Evolutionary conservation across 441 rosid species (phyloP), one percentile per base, ranked within the genome.

Genomic region (Geranium incanum): DNA sequence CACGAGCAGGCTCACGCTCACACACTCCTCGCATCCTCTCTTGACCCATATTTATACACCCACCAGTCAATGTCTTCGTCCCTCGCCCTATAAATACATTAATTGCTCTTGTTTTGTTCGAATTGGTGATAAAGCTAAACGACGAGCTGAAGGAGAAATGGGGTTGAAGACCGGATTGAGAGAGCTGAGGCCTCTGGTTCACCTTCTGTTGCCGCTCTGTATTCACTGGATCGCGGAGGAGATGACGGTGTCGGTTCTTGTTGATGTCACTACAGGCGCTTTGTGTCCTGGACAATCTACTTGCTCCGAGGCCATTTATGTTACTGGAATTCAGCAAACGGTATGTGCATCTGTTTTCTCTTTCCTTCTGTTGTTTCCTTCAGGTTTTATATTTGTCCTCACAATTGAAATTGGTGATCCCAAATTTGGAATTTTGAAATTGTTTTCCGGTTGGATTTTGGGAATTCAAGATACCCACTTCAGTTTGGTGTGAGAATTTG

Each of bases 221-320:
- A 68, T 84, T 16, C 87, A 84, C 66, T 86, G 89, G 89, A 70
- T 77, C 37, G 89, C 86, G 0, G 89, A 82, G 81, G 81, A 78
- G 78, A 86, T 86, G 89, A 86, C 89, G 13, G 87, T 86, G 70
- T 86, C 89, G 52, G 85, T 86, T 69, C 86, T 84, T 69, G 86
- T 86, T 71, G 89, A 86, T 78, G 82, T 86, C 70, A 74, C 79
- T 23, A 80, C 87, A 55, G 69, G 36, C 69, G 87, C 87, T 36
- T 75, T 86, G 19, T 86, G 87, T 74, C 87, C 89, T 23, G 84
- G 82, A 6, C 72, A 73, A 6, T 70, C 81, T 23, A 78, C 87
- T 52, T 86, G 89, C 36, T 70, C 87, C 7, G 66, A 84, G 71
- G 87, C 85, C 75, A 84, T 86, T 69, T 86, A 84, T 69, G 75